Evolutionary conservation across 139 green algal genomes (phyloP).

Genomic region (Chlamydomonas sp.): DNA sequence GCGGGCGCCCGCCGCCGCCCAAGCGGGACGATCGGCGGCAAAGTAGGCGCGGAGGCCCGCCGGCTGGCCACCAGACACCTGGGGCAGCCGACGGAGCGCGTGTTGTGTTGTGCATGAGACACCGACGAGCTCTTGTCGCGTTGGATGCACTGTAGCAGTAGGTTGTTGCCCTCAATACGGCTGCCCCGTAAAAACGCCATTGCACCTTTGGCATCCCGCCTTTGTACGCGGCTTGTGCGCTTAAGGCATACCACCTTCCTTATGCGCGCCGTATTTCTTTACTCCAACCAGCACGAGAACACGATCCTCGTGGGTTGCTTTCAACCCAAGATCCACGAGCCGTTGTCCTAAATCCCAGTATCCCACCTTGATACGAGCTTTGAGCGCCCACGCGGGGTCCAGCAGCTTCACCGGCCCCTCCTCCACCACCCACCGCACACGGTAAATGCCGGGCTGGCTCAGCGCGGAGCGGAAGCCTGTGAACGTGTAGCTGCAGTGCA

Average conservation of each 20-base stretch:
- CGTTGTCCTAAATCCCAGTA: no score
- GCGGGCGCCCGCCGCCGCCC: no score
- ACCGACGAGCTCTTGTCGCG: no score
- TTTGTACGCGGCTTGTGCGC: no score
- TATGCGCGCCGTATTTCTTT: not conserved
- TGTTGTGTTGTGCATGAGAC: no score
- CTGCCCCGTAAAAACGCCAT: no score
- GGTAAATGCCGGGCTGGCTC: not conserved
- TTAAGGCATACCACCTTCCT: no score
- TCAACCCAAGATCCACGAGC: not conserved
- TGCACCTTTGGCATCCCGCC: no score
- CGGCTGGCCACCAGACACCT: constrained; percentile 10
- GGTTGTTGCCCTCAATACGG: no score
- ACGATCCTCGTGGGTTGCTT: not conserved
- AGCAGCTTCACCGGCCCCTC: not conserved
- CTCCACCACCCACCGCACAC: not conserved
- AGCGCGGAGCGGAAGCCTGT: not conserved
- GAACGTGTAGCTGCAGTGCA: not conserved
- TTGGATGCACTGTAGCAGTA: no score
- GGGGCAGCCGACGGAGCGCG: no score
- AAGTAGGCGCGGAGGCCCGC: not conserved
- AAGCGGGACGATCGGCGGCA: not conserved
- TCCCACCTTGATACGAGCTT: no score
- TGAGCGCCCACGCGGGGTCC: not conserved
- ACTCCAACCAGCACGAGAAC: not conserved